Percentiles rank a stretch among this genome's conserved stretches.
Evolutionary conservation across 306 rosid genomes (phyloP).

Genomic region (Chamaecrista fasciculata): DNA sequence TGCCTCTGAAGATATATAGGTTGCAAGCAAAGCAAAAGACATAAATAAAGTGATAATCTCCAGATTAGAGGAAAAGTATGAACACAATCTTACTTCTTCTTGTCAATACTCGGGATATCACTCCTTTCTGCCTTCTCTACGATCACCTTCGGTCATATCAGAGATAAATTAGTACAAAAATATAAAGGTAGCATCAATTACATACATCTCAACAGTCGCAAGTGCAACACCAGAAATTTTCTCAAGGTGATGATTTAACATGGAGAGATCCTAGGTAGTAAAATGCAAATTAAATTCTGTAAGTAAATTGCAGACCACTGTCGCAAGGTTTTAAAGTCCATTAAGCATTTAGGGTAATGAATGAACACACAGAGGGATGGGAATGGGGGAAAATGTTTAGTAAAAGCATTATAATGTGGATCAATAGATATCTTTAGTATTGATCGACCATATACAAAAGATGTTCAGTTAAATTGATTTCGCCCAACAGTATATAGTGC

Average conservation of each 20-base stretch:
- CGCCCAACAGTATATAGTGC: neutral
- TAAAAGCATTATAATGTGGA: neutral
- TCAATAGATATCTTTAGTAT: neutral
- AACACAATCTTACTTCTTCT: conserved; percentile 76
- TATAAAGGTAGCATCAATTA: conserved; percentile 1
- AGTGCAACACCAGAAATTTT: neutral
- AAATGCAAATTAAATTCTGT: neutral
- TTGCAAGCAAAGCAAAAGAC: conserved; percentile 13
- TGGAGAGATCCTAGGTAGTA: neutral
- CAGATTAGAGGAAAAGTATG: conserved; percentile 8
- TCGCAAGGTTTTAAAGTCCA: neutral
- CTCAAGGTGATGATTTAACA: neutral
- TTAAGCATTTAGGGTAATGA: neutral
- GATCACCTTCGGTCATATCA: conserved; percentile 65
- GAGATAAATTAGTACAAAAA: conserved; percentile 28
- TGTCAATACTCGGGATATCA: conserved; percentile 89
- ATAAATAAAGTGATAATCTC: conserved; percentile 21
- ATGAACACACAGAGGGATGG: neutral
- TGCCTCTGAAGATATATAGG: conserved; percentile 20
- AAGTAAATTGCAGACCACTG: neutral
- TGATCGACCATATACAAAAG: neutral
- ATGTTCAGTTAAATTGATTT: neutral
- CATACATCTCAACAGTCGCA: conserved; percentile 11
- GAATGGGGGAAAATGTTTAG: neutral
- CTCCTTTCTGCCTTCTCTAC: conserved; percentile 97